Evolutionary conservation across 2,329 filamentous ascomycete genomes (phyloP).

Genomic region (Rosellinia necatrix): DNA sequence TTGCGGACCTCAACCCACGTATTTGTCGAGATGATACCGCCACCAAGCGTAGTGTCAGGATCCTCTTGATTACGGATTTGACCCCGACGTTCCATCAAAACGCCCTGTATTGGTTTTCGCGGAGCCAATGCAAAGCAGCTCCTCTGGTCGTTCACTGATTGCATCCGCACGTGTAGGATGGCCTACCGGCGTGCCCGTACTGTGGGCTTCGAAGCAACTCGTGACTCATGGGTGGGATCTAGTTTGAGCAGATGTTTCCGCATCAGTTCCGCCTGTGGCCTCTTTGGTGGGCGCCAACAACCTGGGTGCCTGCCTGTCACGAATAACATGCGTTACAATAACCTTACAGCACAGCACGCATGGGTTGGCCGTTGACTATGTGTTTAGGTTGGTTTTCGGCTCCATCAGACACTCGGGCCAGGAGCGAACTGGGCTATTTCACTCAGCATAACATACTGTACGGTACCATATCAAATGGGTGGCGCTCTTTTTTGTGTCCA

Average conservation of each 20-base stretch:
- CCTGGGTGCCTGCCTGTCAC: slow-evolving; percentile 8
- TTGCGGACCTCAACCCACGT: slow-evolving; percentile 13
- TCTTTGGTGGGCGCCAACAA: slow-evolving; percentile 9
- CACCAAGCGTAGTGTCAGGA: slow-evolving; percentile 10
- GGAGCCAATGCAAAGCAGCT: slow-evolving; percentile 11
- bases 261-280: slow-evolving; percentile 15
- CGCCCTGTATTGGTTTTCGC: slow-evolving; percentile 21
- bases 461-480: too few species aligned
- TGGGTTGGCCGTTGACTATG: too few species aligned
- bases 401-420: too few species aligned
- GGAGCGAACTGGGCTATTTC: too few species aligned
- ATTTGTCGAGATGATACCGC: slow-evolving; percentile 13
- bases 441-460: too few species aligned
- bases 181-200: slow-evolving; percentile 16
- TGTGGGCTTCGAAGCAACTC: slow-evolving; percentile 20
- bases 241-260: slow-evolving; percentile 13
- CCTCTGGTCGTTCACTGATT: slow-evolving; percentile 1
- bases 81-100: slow-evolving; percentile 14
- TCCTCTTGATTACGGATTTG: slow-evolving; percentile 10
- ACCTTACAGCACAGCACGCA: too few species aligned
- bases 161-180: slow-evolving; percentile 14
- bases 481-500: too few species aligned
- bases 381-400: too few species aligned
- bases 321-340: slow-evolving; percentile 3
- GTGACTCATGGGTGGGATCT: slow-evolving; percentile 5